Evolutionary conservation across 495 filamentous ascomycete species (phyloP), one percentile per base, ranked within the genome.

Genomic region (Talaromyces liani): DNA sequence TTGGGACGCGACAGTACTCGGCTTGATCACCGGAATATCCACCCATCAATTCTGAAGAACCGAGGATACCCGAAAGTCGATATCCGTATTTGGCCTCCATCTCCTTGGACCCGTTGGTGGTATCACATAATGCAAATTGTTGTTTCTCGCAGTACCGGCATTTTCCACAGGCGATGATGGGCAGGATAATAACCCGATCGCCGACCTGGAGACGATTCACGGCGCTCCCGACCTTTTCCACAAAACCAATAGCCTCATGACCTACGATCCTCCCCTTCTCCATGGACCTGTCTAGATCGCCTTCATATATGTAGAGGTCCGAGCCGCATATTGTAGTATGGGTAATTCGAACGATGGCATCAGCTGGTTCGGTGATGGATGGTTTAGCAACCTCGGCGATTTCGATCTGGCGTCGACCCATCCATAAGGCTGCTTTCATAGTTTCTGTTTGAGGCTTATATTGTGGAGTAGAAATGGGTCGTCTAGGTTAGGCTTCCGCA

Each of bases 191-290:
- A 4, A 78, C 78, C 1, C 72, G 60, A 64, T 79, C 77, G 4
- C 77, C 75, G 2, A 66, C 57, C 34, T 68, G 60, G 27, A 79
- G 39, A 7, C 58, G 64, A 16, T 64, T 65, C 6, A 77, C 73
- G 1, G 68, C 63, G 2, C 61, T 31, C 12, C 77, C 75, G 16
- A 76, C 67, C 16, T 70, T 66, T 31, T 72, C 70, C 6, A 80
- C 69, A 39, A 74, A 53, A 3, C 78, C 78, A 56, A 79, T 68
- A 36, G 65, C 72, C 65, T 80, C 77, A 63, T 79, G 77, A 34
- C 78, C 77, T 49, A 80, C 67, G 66, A 92, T 91, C 71, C 91
- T 88, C 58, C 90, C 89, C 65, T 86, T 84, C 63, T 82, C 73
- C 66, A 68, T 70, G 27, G 58, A 39, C 20, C 67, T 60, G 36